Conservation (phyloP, 768 basidiomycete genomes). For the Mycena rebaudengoi region DNA sequence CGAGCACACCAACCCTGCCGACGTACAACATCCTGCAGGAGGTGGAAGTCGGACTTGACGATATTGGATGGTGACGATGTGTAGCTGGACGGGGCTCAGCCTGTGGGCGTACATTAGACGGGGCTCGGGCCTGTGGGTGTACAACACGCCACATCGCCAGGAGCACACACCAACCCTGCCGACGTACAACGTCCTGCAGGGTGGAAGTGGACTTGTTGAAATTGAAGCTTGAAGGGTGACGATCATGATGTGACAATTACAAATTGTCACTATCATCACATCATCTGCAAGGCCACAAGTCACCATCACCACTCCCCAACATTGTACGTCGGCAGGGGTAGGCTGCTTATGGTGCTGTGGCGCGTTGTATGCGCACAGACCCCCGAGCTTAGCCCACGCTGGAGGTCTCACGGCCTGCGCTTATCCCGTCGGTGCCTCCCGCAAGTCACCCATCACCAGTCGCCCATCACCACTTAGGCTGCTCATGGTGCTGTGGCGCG, state of each 20-base stretch:
- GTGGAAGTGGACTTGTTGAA: neutral
- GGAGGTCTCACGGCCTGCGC: neutral
- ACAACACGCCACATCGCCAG: slow-evolving; percentile 4
- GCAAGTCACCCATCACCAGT: no score
- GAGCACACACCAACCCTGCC: neutral
- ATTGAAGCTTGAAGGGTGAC: neutral
- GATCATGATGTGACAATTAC: neutral
- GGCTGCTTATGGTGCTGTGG: slow-evolving; percentile 4
- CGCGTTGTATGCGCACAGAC: slow-evolving; percentile 17
- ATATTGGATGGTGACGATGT: neutral
- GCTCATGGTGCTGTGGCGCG: slow-evolving; percentile 10
- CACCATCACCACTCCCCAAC: neutral
- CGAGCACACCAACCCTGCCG: neutral
- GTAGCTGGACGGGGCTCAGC: neutral
- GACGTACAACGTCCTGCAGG: slow-evolving; percentile 18
- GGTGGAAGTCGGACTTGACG: neutral
- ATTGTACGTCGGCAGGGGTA: slow-evolving; percentile 16
- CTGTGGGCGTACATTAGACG: neutral
- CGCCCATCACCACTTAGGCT: no score
- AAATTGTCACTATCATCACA: neutral
- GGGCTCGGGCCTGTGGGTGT: slow-evolving; percentile 5
- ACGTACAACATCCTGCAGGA: slow-evolving; percentile 16
- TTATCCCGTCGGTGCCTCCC: no score
- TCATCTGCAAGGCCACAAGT: neutral
- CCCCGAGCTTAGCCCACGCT: neutral